A percentile compares a stretch with the other conserved stretches of the same genome.
These are phyloP conservation scores for Fusarium dlaminii DNA, from an alignment of 2,329 filamentous ascomycete species.

Conservation along the genomic window DNA sequence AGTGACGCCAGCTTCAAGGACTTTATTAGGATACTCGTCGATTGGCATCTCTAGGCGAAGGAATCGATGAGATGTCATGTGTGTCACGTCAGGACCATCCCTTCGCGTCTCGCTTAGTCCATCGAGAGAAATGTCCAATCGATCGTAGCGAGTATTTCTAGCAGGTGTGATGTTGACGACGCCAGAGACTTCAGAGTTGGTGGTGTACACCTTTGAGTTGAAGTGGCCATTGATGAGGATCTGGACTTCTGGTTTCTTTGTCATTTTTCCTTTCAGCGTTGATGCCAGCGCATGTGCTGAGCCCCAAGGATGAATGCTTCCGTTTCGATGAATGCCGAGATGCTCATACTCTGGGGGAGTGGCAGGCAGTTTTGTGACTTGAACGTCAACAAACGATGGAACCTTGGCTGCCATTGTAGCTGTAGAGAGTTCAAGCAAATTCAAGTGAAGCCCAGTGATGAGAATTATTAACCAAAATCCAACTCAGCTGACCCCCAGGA, in stretches of 20 bases:
- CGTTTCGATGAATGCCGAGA: constrained; percentile 19
- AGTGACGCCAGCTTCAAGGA: constrained; percentile 27
- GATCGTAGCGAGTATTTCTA: constrained; percentile 24
- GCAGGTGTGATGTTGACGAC: constrained; percentile 25
- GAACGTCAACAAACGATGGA: constrained; percentile 18
- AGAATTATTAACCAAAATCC: not conserved
- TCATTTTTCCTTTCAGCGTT: constrained; percentile 6
- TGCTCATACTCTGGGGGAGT: constrained; percentile 31
- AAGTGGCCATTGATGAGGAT: constrained; percentile 37
- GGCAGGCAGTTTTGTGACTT: constrained; percentile 17
- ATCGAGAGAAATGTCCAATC: constrained; percentile 28
- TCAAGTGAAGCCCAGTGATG: not conserved
- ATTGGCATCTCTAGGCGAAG: constrained; percentile 37
- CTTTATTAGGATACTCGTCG: constrained; percentile 18
- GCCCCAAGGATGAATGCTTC: constrained; percentile 19
- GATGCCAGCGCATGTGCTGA: constrained; percentile 12
- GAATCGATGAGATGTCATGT: constrained; percentile 34
- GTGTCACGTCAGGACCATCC: constrained; percentile 33
- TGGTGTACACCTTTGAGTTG: constrained; percentile 38
- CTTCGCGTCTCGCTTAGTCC: constrained; percentile 31
- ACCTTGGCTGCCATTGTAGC: constrained; percentile 15
- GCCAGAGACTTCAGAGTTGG: constrained; percentile 37
- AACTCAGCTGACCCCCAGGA: not conserved
- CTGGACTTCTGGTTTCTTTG: constrained; percentile 14
- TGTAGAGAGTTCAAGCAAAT: not conserved